Evolutionary conservation across 2,329 filamentous ascomycete genomes (phyloP).

Genomic region (Penicillium polonicum): DNA sequence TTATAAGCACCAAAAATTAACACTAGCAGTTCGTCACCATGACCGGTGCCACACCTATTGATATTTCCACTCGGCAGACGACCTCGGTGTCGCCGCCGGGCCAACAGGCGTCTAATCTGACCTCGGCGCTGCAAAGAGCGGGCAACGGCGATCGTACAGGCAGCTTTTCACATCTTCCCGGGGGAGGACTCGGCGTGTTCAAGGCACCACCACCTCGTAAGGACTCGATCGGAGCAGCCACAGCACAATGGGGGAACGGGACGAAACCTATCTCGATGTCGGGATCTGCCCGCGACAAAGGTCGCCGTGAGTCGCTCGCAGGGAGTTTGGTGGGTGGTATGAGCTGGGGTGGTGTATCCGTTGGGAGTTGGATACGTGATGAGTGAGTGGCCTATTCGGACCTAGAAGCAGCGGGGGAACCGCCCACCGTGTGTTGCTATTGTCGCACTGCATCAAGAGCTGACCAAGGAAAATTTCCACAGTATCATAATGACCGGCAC

Average conservation of each 20-base stretch:
- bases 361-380: conserved; percentile 95
- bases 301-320: conserved; percentile 58
- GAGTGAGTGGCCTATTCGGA: conserved; percentile 68
- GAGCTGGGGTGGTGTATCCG: conserved; percentile 95
- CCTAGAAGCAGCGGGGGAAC: conserved; percentile 3
- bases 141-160: conserved; percentile 44
- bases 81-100: conserved; percentile 58
- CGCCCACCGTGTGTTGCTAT: conserved; percentile 16
- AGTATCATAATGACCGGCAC: conserved; percentile 96
- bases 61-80: conserved; percentile 56
- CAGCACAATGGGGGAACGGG: conserved; percentile 57
- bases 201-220: conserved; percentile 48
- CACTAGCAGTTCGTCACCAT: conserved; percentile 41
- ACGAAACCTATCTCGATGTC: conserved; percentile 62
- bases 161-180: conserved; percentile 46
- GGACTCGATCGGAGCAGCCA: conserved; percentile 54
- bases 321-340: conserved; percentile 71
- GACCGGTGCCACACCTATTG: conserved; percentile 58
- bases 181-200: conserved; percentile 39
- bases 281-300: conserved; percentile 49
- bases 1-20: conserved; percentile 30
- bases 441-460: conserved; percentile 25
- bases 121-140: conserved; percentile 57
- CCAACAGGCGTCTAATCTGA: conserved; percentile 63
- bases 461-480: conserved; percentile 29